Evolutionary conservation across 1,139 yeast species (phyloP).

Genomic region (Debaryomyces robertsiae): DNA sequence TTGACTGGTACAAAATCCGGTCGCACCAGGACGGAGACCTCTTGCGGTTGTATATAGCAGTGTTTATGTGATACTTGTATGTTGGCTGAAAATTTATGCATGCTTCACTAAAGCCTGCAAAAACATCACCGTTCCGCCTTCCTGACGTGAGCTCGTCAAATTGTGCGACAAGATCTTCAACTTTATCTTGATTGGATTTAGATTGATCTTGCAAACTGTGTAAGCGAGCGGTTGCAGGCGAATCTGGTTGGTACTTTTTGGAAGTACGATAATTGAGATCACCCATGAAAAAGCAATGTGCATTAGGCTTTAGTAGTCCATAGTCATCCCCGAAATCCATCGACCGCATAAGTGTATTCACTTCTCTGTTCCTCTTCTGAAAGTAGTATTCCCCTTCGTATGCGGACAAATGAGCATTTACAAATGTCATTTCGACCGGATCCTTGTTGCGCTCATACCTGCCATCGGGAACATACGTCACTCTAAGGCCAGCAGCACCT

Average conservation of each 20-base stretch:
- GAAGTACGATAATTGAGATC: conserved; percentile 78
- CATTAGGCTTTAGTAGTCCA: conserved; percentile 54
- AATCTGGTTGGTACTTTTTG: conserved; percentile 25
- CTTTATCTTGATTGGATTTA: conserved; percentile 14
- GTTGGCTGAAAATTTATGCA: conserved; percentile 69
- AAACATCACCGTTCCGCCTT: conserved; percentile 45
- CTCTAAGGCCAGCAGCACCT: conserved; percentile 69
- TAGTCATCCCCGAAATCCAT: conserved; percentile 63
- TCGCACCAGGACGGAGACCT: conserved; percentile 92
- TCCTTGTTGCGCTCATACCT: conserved; percentile 13
- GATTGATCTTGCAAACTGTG: conserved; percentile 29
- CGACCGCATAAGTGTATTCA: conserved; percentile 50
- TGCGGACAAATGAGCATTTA: conserved; percentile 73
- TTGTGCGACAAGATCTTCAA: conserved; percentile 29
- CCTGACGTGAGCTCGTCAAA: conserved; percentile 64
- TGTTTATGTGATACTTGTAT: conserved; percentile 61
- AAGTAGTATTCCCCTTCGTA: conserved; percentile 62
- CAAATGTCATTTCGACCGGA: conserved; percentile 56
- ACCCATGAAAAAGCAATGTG: conserved; percentile 75
- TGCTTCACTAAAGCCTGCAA: conserved; percentile 67
- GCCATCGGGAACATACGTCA: conserved; percentile 35
- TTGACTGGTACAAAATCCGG: conserved; percentile 61
- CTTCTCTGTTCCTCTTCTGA: conserved; percentile 54
- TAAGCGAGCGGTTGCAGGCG: conserved; percentile 22
- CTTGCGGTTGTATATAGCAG: conserved; percentile 54